Evolutionary conservation across 495 filamentous ascomycete species (phyloP).

Genomic region (Trichoderma orchidacearum): DNA sequence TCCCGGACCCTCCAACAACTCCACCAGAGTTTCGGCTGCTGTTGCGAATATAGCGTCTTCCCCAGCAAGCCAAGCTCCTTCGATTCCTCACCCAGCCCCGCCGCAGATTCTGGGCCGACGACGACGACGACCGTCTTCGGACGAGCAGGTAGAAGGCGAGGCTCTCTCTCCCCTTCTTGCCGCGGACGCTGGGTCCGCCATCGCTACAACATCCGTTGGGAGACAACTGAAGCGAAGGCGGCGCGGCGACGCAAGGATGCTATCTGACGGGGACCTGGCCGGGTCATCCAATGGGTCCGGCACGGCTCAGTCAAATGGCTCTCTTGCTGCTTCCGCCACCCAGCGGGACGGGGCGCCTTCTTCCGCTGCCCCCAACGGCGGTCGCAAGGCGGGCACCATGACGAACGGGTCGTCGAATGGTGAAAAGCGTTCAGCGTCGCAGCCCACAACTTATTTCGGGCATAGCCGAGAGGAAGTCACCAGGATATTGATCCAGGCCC

Average conservation of each 20-base stretch:
- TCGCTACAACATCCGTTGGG: not conserved
- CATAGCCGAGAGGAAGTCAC: conserved; percentile 93
- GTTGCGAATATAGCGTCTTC: conserved; percentile 2
- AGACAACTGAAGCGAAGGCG: conserved; percentile 8
- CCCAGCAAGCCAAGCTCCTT: not conserved
- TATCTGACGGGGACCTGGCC: conserved; percentile 16
- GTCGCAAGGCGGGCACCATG: conserved; percentile 13
- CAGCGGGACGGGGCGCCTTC: conserved; percentile 1
- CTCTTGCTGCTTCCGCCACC: conserved; percentile 12
- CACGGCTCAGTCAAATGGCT: conserved; percentile 23
- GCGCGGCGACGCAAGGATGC: conserved; percentile 14
- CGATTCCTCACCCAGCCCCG: not conserved
- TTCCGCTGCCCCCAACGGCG: conserved; percentile 20
- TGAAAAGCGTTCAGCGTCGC: conserved; percentile 5
- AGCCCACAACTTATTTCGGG: conserved; percentile 38
- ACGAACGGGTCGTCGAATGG: conserved; percentile 26
- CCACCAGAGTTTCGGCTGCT: conserved; percentile 2
- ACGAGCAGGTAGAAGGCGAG: conserved; percentile 5
- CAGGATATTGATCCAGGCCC: conserved; percentile 78
- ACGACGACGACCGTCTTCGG: conserved; percentile 5
- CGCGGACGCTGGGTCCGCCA: conserved; percentile 1
- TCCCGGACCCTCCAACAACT: conserved; percentile 5
- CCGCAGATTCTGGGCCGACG: conserved; percentile 15
- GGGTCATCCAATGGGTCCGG: conserved; percentile 20
- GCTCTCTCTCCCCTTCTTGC: conserved; percentile 5